Base-by-base conservation (phyloP, 805 yeast genomes). In the Saccharomycopsis sp. region DNA sequence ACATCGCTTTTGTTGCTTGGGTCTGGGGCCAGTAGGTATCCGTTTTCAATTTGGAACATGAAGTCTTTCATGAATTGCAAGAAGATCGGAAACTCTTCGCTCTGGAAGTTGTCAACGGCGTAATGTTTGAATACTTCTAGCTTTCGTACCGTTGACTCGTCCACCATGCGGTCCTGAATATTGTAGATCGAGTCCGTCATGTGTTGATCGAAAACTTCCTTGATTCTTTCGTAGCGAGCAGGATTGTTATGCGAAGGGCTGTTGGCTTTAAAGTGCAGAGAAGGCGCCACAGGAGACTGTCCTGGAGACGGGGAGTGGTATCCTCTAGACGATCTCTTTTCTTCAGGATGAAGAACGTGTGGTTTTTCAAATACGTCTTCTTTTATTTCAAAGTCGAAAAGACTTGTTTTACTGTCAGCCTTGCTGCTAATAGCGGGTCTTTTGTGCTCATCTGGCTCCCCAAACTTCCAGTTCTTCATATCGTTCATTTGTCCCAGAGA, bases 341-440 rank as follows among this genome's bases (percentile, higher is more conserved):
- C 24, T 48, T 48, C 29, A 8, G 24, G 15, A 5, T 48, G 16
- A 7, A 29, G 12, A 29, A 29, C 12, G 12, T 29, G 37, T 12
- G 37, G 12, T 29, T 29, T 29, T 29, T 29, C 37, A 29, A 29
- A 29, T 3, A 9, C 21, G 15, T 48, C 52, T 46, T 53, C 56
- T 16, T 53, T 54, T 18, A 57, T 54, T 47, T 57, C 60, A 54
- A 57, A 57, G 34, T 57, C 60, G 54, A 57, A 57, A 9, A 57
- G 46, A 50, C 60, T 57, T 18, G 55, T 12, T 44, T 57, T 53
- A 24, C 60, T 57, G 20, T 44, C 18, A 47, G 37, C 54, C 24
- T 37, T 9, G 37, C 37, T 51, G 16, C 37, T 24, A n/a, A n/a
- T n/a, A n/a, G n/a, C n/a, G n/a, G n/a, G n/a, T n/a, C n/a, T 29